phyloP scores from a whole-genome alignment of 2,329 filamentous ascomycete species.

The Botrytis fragariae region DNA sequence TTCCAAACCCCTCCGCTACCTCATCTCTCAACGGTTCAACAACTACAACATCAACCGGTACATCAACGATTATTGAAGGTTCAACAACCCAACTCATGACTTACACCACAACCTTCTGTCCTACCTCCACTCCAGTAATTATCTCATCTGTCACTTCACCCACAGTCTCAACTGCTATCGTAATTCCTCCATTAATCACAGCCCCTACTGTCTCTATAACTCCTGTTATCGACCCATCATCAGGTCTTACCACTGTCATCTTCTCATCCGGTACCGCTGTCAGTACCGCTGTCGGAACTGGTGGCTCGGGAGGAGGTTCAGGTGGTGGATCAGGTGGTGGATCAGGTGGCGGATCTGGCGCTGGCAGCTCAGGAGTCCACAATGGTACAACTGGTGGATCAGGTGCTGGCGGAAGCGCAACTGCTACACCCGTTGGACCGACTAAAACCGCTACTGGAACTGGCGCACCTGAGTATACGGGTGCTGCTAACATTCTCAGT shows the following conservation, averaged over 20 bases:
- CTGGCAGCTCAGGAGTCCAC: not conserved
- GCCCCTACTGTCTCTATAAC: constrained; percentile 25
- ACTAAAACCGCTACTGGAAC: constrained; percentile 13
- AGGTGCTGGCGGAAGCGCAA: constrained; percentile 14
- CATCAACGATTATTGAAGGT: constrained; percentile 22
- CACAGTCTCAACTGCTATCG: not conserved
- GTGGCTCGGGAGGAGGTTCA: constrained; percentile 7
- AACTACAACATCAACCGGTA: constrained; percentile 28
- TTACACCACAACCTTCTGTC: constrained; percentile 19
- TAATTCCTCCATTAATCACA: constrained; percentile 20
- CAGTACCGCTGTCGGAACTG: constrained; percentile 11
- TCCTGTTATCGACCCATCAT: not conserved
- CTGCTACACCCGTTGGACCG: constrained; percentile 24
- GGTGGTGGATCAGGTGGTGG: not conserved
- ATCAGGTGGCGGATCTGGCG: constrained; percentile 5
- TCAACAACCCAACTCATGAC: constrained; percentile 24
- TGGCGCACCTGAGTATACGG: constrained; percentile 11
- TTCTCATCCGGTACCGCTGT: not conserved
- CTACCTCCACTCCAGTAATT: constrained; percentile 5
- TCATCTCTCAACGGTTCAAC: constrained; percentile 26
- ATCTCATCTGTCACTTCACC: constrained; percentile 21
- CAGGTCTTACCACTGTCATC: not conserved
- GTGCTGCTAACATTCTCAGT: not conserved
- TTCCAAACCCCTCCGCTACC: constrained; percentile 18
- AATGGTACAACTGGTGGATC: constrained; percentile 12